Percentiles rank a stretch among this genome's conserved stretches.
Evolutionary conservation across 305 asterid species (phyloP).

Genomic region (Vinca major): DNA sequence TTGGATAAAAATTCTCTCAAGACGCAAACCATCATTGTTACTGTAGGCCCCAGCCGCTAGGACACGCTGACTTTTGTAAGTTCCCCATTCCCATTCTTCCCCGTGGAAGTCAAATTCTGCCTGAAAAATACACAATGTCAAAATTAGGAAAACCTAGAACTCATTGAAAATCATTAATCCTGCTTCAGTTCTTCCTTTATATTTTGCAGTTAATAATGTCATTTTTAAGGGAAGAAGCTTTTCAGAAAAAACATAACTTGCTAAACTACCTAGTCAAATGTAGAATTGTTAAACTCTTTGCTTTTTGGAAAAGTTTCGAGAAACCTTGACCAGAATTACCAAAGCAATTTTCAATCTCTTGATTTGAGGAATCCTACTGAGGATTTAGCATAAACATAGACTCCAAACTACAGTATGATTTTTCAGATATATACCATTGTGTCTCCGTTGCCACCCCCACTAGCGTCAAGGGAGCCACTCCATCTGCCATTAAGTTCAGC

Average conservation of each 20-base stretch:
- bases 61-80: slow-evolving; percentile 90
- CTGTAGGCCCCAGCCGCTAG: slow-evolving; percentile 96
- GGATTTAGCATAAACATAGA: neutral
- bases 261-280: neutral
- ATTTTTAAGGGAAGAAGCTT: neutral
- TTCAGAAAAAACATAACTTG: neutral
- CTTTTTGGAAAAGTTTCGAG: neutral
- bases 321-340: neutral
- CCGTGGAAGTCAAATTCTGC: slow-evolving; percentile 97
- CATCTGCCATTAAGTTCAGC: slow-evolving; percentile 95
- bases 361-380: neutral
- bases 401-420: slow-evolving; percentile 7
- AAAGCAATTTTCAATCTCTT: neutral
- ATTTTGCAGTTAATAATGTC: neutral
- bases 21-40: slow-evolving; percentile 94
- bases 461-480: slow-evolving; percentile 92
- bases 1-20: slow-evolving; percentile 94
- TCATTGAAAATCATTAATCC: neutral
- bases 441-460: slow-evolving; percentile 99
- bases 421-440: slow-evolving; percentile 57
- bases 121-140: slow-evolving; percentile 27
- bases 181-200: neutral
- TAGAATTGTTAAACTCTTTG: neutral
- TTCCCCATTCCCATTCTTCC: slow-evolving; percentile 99
- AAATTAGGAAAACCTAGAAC: neutral